Base-by-base conservation (phyloP, 2,329 filamentous ascomycete species). In the Colletotrichum sp. region DNA sequence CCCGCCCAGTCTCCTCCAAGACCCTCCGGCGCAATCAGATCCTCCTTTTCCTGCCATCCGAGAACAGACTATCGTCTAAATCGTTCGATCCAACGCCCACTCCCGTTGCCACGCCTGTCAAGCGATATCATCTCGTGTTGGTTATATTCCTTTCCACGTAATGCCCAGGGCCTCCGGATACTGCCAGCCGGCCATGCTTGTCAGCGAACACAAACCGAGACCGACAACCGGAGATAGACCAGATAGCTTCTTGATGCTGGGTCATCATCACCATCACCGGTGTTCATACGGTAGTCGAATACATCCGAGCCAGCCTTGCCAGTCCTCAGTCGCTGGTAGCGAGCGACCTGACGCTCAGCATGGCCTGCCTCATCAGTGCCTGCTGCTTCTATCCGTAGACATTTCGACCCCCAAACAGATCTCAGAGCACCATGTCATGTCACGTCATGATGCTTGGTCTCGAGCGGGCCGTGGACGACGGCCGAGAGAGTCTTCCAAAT, bases 71-170 rank as follows among this genome's bases (percentile, higher is more conserved):
- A 21, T 55, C 44, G 18, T 44, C 26, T 34, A 63, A 68, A 72
- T 76, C 57, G 44, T 76, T 69, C 73, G 63, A 69, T 69, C 44
- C 12, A 59, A 49, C 24, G 18, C 62, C 36, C 52, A 68, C 15
- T 72, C 30, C 30, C 28, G 34, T 57, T 57, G 30, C 69, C 24
- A 72, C 24, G 39, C 52, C 57, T 60, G 21, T 36, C 73, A 76
- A 75, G 39, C 57, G 64, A 73, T 52, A 65, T 68, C 9, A 73
- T 72, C 69, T 68, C 64, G 63, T 68, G 52, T 49, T 68, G 34
- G 32, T 44, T 24, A 76, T 68, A 59, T 72, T 72, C 44, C 44
- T 39, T 21, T 21, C 64, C 21, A 28, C 5, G 9, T 69, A 36
- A 59, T 49, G 39, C 55, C 69, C 34, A 57, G 44, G 10, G 32